Conservation (phyloP, 2,329 filamentous ascomycete species). For the Pyricularia pennisetigena region DNA sequence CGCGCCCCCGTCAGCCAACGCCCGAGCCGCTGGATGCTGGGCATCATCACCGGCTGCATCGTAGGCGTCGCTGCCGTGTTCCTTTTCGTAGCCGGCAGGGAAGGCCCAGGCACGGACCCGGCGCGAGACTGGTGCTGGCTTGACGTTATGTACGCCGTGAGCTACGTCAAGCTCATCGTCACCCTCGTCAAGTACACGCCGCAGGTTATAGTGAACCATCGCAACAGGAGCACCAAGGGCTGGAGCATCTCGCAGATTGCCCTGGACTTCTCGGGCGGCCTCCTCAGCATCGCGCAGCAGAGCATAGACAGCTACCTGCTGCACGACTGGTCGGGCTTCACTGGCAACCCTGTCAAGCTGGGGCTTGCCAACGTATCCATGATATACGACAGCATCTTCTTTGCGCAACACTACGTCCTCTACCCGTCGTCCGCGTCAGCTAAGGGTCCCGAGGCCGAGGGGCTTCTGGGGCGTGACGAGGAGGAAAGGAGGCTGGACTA, state of each 20-base stretch:
- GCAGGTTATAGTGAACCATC: conserved; percentile 74
- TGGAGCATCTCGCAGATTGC: conserved; percentile 84
- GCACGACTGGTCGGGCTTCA: conserved; percentile 81
- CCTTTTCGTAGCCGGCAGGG: conserved; percentile 30
- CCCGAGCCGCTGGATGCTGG: conserved; percentile 52
- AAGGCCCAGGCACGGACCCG: conserved; percentile 26
- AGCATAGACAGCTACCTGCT: conserved; percentile 77
- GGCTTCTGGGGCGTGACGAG: conserved; percentile 24
- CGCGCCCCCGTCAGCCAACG: conserved; percentile 41
- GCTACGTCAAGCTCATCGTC: conserved; percentile 81
- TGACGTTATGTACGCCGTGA: conserved; percentile 58
- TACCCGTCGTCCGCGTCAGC: conserved; percentile 39
- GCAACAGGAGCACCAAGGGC: conserved; percentile 73
- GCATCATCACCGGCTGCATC: conserved; percentile 60
- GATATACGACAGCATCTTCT: conserved; percentile 77
- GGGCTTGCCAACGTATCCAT: conserved; percentile 78
- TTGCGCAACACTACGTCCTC: conserved; percentile 78
- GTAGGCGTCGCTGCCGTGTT: conserved; percentile 44
- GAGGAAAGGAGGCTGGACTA: conserved; percentile 21
- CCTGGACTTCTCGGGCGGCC: conserved; percentile 71
- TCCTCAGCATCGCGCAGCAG: conserved; percentile 74
- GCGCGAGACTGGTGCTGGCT: conserved; percentile 49
- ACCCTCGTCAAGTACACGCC: conserved; percentile 91
- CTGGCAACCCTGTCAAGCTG: conserved; percentile 87
- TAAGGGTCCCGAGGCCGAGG: conserved; percentile 15